phyloP scores from a whole-genome alignment of 306 rosid species.

The Elaeagnus macrophylla region DNA sequence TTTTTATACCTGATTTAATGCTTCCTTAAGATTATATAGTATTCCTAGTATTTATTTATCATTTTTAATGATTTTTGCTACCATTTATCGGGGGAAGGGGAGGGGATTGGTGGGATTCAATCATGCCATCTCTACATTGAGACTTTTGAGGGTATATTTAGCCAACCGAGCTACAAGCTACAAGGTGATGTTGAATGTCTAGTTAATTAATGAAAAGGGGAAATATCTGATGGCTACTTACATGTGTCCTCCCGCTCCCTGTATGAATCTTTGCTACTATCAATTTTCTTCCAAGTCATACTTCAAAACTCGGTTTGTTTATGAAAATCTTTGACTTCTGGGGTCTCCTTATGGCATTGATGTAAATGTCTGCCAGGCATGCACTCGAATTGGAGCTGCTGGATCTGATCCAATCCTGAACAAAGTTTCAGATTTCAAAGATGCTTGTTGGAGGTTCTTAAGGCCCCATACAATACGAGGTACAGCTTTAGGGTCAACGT shows the following conservation, averaged over 20 bases:
- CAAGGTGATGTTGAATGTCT: too few relatives aligned
- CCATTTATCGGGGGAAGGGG: too few relatives aligned
- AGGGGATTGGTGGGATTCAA: too few relatives aligned
- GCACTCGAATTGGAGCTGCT: conserved; percentile 74
- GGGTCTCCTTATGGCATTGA: conserved; percentile 18
- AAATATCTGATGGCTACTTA: neutral
- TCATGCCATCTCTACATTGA: too few relatives aligned
- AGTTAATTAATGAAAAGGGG: neutral
- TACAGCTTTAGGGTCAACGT: conserved; percentile 79
- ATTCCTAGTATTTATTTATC: too few relatives aligned
- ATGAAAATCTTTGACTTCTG: conserved; percentile 8
- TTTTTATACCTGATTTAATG: too few relatives aligned
- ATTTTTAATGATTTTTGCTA: too few relatives aligned
- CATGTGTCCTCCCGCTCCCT: neutral
- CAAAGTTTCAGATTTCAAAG: conserved; percentile 58
- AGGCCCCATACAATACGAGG: conserved; percentile 97
- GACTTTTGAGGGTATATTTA: too few relatives aligned
- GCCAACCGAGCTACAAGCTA: too few relatives aligned
- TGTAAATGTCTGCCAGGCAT: conserved; percentile 51
- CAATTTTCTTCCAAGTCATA: neutral
- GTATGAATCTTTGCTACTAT: neutral
- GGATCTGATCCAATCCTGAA: conserved; percentile 55
- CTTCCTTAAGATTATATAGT: too few relatives aligned
- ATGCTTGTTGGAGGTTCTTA: conserved; percentile 94
- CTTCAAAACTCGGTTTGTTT: conserved; percentile 10